A percentile compares a stretch with the other conserved stretches of the same genome.
These are phyloP conservation scores for Ilex asprella DNA, from an alignment of 257 asterid species.

Conservation along the genomic window DNA sequence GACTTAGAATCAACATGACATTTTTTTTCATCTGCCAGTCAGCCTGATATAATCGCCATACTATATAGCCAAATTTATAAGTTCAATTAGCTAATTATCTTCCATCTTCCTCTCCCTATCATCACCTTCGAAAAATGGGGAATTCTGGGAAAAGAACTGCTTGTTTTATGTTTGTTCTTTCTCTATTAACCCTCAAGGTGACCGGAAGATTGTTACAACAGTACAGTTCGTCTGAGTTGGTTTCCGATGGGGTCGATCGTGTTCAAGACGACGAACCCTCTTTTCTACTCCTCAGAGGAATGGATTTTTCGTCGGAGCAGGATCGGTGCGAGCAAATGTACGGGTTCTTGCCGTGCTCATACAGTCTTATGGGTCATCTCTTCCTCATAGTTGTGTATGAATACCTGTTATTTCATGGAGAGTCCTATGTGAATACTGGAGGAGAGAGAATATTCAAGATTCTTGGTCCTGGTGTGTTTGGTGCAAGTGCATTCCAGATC, in stretches of 20 bases:
- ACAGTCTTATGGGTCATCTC: slow-evolving; percentile 25
- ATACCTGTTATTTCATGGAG: slow-evolving; percentile 39
- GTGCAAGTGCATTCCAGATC: slow-evolving; percentile 49
- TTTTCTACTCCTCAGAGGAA: slow-evolving; percentile 12
- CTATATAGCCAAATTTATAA: too few species aligned
- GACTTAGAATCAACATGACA: too few species aligned
- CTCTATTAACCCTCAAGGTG: too few species aligned
- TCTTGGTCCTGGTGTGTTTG: slow-evolving; percentile 53
- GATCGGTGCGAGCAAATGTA: slow-evolving; percentile 34
- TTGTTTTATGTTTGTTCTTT: too few species aligned
- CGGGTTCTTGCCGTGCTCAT: slow-evolving; percentile 44
- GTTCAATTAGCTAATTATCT: too few species aligned
- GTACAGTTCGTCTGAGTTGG: neutral
- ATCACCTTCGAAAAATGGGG: too few species aligned
- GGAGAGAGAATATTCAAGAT: slow-evolving; percentile 45
- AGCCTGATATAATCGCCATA: too few species aligned
- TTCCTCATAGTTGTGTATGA: slow-evolving; percentile 41
- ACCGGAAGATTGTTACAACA: too few species aligned
- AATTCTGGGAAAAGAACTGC: too few species aligned
- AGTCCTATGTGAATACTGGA: slow-evolving; percentile 34
- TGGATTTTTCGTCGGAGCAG: slow-evolving; percentile 9
- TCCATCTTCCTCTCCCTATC: too few species aligned
- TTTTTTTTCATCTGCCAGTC: too few species aligned
- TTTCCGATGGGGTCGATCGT: slow-evolving; percentile 19
- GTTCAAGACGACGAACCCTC: neutral